Evolutionary conservation across 2,329 filamentous ascomycete genomes (phyloP), one percentile per base, ranked within the genome.

Genomic region (Calonectria crousiana): DNA sequence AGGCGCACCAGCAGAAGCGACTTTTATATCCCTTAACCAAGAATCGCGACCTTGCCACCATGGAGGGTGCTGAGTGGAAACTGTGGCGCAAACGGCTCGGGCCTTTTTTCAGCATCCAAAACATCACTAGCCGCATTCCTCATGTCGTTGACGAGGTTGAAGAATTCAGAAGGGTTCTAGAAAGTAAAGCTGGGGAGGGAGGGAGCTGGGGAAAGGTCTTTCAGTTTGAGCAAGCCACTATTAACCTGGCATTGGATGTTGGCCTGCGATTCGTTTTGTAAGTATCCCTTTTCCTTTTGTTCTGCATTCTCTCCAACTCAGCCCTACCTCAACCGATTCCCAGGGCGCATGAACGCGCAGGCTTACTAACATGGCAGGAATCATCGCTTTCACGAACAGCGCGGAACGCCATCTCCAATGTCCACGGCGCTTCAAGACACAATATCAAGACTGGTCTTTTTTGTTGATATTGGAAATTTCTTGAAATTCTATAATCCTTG

Each of bases 241-340:
- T 81, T 8, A 84, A 84, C 67, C 75, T 87, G 20, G 84, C 86
- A 0, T 83, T 87, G 11, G 86, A 87, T 60, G 79, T 87, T 34
- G 87, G 86, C 58, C 78, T 78, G 20, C 80, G 83, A n/a, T 81
- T 84, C 18, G 79, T 83, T 3, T 74, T 86, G 81, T 85, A 71
- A 67, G 74, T 67, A 23, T 26, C 18, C 23, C 6, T 26, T 28
- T 36, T 13, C 34, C 30, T 32, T 36, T 36, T 10, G 11, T 36
- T 36, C 34, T 2, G 10, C 8, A 36, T 36, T 16, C 13, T 13
- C 16, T 6, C 36, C 13, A 16, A 38, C 36, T 16, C 36, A 38
- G 13, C 14, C 13, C 13, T 13, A 16, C 16, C 13, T 14, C 36
- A 38, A 14, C 14, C 16, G 6, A 16, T 10, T 38, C 14, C 36